A percentile compares a stretch with the other conserved stretches of the same genome.
phyloP scores from a whole-genome alignment of 2,329 filamentous ascomycete species.

The Pseudogymnoascus sp. region DNA sequence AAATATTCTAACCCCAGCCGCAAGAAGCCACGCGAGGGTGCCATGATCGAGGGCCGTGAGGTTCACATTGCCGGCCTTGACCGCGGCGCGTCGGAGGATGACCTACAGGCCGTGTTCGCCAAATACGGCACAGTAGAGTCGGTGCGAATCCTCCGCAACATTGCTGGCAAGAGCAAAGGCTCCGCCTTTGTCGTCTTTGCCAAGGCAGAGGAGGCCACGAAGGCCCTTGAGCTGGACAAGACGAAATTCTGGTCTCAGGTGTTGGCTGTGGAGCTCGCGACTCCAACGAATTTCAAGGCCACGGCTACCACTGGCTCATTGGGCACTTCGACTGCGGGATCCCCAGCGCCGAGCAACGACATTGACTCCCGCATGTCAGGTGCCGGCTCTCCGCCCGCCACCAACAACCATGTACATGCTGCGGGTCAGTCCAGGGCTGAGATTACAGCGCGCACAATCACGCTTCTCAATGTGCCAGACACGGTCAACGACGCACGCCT shows the following conservation, averaged over 20 bases:
- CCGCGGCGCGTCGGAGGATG: conserved; percentile 52
- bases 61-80: conserved; percentile 69
- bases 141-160: conserved; percentile 62
- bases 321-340: conserved; percentile 29
- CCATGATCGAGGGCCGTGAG: conserved; percentile 80
- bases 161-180: conserved; percentile 64
- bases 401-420: conserved; percentile 20
- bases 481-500: conserved; percentile 86
- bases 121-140: conserved; percentile 69
- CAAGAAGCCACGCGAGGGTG: conserved; percentile 72
- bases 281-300: conserved; percentile 48
- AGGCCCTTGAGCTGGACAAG: conserved; percentile 60
- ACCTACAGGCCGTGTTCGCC: conserved; percentile 63
- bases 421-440: conserved; percentile 39
- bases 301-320: conserved; percentile 39
- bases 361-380: conserved; percentile 26
- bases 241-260: conserved; percentile 61
- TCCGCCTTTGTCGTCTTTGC: conserved; percentile 74
- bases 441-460: conserved; percentile 62
- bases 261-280: conserved; percentile 57
- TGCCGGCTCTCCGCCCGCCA: conserved; percentile 26
- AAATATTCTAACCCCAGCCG: conserved; percentile 77
- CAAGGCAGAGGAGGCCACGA: conserved; percentile 59
- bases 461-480: conserved; percentile 79
- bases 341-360: conserved; percentile 27